Percentiles rank a stretch among this genome's conserved stretches.
Conservation (phyloP, 2,329 filamentous ascomycete species). For the Macrophomina pseudophaseolina region DNA sequence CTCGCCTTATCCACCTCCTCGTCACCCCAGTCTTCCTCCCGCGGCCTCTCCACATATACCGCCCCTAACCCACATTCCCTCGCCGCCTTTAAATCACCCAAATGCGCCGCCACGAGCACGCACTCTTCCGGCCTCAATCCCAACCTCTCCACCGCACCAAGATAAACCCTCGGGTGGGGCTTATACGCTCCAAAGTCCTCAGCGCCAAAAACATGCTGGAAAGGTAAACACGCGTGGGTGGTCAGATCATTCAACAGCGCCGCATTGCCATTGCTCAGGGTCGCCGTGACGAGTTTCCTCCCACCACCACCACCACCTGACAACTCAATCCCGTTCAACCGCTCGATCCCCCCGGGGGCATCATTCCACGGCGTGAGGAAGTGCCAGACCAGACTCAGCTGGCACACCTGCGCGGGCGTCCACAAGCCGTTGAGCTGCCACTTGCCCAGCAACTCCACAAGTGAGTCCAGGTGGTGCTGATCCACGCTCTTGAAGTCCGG, state of each 20-base stretch:
- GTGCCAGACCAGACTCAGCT: slow-evolving; percentile 71
- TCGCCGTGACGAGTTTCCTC: slow-evolving; percentile 61
- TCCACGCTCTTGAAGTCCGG: slow-evolving; percentile 71
- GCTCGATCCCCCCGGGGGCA: slow-evolving; percentile 60
- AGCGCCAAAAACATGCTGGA: slow-evolving; percentile 66
- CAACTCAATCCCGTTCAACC: slow-evolving; percentile 51
- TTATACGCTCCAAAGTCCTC: slow-evolving; percentile 79
- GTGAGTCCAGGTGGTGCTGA: slow-evolving; percentile 69
- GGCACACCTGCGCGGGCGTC: slow-evolving; percentile 45
- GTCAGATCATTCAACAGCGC: slow-evolving; percentile 70
- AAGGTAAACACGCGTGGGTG: slow-evolving; percentile 63
- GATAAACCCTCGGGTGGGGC: slow-evolving; percentile 70
- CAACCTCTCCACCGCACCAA: slow-evolving; percentile 67
- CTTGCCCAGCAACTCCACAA: slow-evolving; percentile 61
- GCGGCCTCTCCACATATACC: slow-evolving; percentile 72
- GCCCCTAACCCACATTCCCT: slow-evolving; percentile 68
- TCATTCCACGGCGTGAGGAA: slow-evolving; percentile 73
- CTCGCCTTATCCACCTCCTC: slow-evolving; percentile 59
- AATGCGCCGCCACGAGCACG: slow-evolving; percentile 78
- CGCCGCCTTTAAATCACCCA: slow-evolving; percentile 71
- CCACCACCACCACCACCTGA: too few relatives aligned
- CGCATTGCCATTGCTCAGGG: slow-evolving; percentile 76
- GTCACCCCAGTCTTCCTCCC: slow-evolving; percentile 67
- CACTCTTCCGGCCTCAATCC: slow-evolving; percentile 65
- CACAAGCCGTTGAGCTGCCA: slow-evolving; percentile 66